Evolutionary conservation across 2,329 filamentous ascomycete genomes (phyloP), one percentile per base, ranked within the genome.

Genomic region (Leptographium procerum): DNA sequence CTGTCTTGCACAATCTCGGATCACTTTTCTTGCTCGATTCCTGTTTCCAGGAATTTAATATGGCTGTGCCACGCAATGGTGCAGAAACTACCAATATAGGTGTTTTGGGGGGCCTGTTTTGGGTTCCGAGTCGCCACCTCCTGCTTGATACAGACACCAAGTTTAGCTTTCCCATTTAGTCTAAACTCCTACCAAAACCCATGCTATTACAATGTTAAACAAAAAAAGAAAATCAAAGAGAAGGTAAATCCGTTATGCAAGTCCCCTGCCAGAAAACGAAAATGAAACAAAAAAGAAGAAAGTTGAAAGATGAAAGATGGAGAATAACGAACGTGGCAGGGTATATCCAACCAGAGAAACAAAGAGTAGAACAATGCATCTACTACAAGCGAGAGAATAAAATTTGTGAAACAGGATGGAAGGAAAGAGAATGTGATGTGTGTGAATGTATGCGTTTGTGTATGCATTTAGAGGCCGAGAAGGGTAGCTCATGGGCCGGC

Each of bases 221-320:
- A 16, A n/a, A 26, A 52, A 52, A 22, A n/a, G n/a, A 9, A 52
- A 52, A 52, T 11, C 5, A 52, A 11, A 34, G 9, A 52, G 50
- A 34, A n/a, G 31, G 10, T 19, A n/a, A 19, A 34, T 52, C 40
- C 40, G 19, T 43, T 8, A n/a, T 31, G 28, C 13, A 10, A 31
- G 19, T 10, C 29, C 16, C 29, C 26, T 26, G 52, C 16, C 31
- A 53, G 26, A 36, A 26, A 33, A 26, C 11, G 19, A 51, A 16
- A 33, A 53, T 54, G 57, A 52, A 61, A 60, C 8, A 63, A 31
- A 43, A 51, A 29, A 45, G n/a, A n/a, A n/a, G n/a, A n/a, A n/a
- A n/a, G n/a, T n/a, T n/a, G n/a, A n/a, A n/a, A n/a, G n/a, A n/a
- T n/a, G n/a, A n/a, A n/a, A n/a, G n/a, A n/a, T n/a, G n/a, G n/a